These are phyloP conservation scores for Torulaspora delbrueckii DNA, from an alignment of 805 yeast species.

Conservation along the genomic window DNA sequence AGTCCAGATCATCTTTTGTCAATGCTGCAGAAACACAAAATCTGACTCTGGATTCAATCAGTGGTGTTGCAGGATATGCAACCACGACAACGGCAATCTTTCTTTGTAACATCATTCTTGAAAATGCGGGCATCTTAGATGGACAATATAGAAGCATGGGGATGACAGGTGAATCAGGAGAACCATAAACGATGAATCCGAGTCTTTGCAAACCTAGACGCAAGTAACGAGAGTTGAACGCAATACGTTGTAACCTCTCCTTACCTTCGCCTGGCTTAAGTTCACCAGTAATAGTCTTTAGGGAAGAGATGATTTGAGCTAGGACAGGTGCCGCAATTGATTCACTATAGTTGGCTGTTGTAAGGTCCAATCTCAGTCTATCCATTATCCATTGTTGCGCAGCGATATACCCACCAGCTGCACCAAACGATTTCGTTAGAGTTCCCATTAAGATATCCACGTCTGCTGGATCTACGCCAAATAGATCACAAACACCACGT, in stretches of 20 bases:
- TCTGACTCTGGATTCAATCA: constrained; percentile 83
- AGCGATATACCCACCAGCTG: constrained; percentile 97
- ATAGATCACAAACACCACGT: constrained; percentile 92
- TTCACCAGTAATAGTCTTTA: constrained; percentile 74
- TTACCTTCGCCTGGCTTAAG: constrained; percentile 88
- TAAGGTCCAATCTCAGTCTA: constrained; percentile 63
- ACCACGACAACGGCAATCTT: constrained; percentile 93
- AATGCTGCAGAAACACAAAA: constrained; percentile 88
- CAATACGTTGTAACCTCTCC: constrained; percentile 86
- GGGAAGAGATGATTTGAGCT: constrained; percentile 77
- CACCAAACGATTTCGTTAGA: constrained; percentile 95
- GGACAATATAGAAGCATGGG: constrained; percentile 87
- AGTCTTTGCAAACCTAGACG: constrained; percentile 85
- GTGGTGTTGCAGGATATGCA: constrained; percentile 96
- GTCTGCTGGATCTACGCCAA: constrained; percentile 66
- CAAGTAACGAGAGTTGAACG: constrained; percentile 91
- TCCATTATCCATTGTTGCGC: constrained; percentile 66
- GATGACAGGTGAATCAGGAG: constrained; percentile 93
- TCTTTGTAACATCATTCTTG: constrained; percentile 71
- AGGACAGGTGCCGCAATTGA: constrained; percentile 87
- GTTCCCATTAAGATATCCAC: constrained; percentile 96
- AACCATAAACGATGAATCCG: constrained; percentile 92
- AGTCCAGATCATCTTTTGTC: constrained; percentile 90
- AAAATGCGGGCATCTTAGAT: constrained; percentile 88
- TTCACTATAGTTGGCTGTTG: constrained; percentile 76